These are phyloP conservation scores for Lactarius akahatsu DNA, from an alignment of 768 basidiomycete genomes.

Conservation along the genomic window DNA sequence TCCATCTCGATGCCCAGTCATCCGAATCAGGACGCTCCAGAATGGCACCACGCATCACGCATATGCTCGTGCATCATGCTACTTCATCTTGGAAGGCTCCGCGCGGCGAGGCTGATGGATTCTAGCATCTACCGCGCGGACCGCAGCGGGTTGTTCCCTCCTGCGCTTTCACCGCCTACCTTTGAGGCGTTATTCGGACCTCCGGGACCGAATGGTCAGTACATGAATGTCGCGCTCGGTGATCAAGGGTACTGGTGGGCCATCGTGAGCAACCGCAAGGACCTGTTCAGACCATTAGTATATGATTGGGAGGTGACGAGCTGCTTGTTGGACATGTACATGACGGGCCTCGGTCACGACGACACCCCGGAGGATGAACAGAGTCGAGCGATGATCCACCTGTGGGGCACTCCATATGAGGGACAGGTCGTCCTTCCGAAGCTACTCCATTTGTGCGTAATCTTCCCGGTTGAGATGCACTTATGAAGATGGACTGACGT, in stretches of 20 bases:
- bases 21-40: conserved; percentile 40
- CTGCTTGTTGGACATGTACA: conserved; percentile 49
- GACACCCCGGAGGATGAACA: conserved; percentile 39
- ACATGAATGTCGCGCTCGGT: conserved; percentile 47
- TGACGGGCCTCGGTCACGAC: conserved; percentile 45
- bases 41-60: conserved; percentile 47
- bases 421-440: conserved; percentile 46
- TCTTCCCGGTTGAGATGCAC: not conserved
- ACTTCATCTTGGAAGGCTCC: conserved; percentile 48
- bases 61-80: conserved; percentile 56
- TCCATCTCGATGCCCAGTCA: conserved; percentile 48
- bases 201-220: conserved; percentile 40
- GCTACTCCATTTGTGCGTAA: conserved; percentile 50
- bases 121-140: conserved; percentile 41
- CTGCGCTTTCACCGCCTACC: conserved; percentile 43
- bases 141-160: conserved; percentile 30
- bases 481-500: conserved; percentile 22
- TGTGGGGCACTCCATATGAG: conserved; percentile 43
- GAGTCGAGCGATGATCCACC: conserved; percentile 38
- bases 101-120: conserved; percentile 47
- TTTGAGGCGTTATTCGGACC: conserved; percentile 47
- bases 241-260: conserved; percentile 59
- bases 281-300: conserved; percentile 44
- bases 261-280: conserved; percentile 44
- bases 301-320: conserved; percentile 52